Evolutionary conservation across 2,329 filamentous ascomycete genomes (phyloP).

Genomic region (Monosporascus sp.): DNA sequence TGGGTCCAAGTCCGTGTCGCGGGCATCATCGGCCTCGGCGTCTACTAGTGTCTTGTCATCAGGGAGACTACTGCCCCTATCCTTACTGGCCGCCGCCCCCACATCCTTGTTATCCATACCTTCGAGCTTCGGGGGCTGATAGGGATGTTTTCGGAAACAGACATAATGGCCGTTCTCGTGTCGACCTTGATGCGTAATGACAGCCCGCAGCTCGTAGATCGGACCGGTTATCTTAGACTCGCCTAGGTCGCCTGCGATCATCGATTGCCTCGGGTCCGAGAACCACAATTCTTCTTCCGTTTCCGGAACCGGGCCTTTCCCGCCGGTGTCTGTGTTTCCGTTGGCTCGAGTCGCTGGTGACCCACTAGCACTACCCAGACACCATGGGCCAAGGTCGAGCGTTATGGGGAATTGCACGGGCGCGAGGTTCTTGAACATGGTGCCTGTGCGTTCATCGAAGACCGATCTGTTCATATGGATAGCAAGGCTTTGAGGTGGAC

Average conservation of each 20-base stretch:
- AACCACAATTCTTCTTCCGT: constrained; percentile 61
- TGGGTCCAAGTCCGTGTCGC: constrained; percentile 6
- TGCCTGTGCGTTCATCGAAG: constrained; percentile 78
- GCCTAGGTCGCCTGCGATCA: constrained; percentile 57
- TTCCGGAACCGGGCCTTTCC: constrained; percentile 18
- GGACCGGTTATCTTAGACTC: constrained; percentile 50
- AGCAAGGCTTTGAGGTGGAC: constrained; percentile 73
- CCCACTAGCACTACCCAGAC: constrained; percentile 56
- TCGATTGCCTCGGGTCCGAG: constrained; percentile 62
- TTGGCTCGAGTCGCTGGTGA: constrained; percentile 1
- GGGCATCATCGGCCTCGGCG: constrained; percentile 1
- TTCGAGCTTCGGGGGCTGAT: constrained; percentile 8
- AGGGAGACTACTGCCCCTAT: constrained; percentile 9
- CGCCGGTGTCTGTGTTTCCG: constrained; percentile 14
- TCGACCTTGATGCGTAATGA: constrained; percentile 81
- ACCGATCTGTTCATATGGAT: constrained; percentile 89
- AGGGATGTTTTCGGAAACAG: constrained; percentile 72
- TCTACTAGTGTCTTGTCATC: constrained; percentile 16
- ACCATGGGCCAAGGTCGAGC: constrained; percentile 81
- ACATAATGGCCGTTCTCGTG: constrained; percentile 97
- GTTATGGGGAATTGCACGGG: constrained; percentile 68
- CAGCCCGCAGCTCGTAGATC: constrained; percentile 74
- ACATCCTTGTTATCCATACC: constrained; percentile 1
- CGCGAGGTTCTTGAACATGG: constrained; percentile 78
- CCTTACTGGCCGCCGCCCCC: constrained; percentile 2